A percentile compares a stretch with the other conserved stretches of the same genome.
Conservation (phyloP, 2,329 filamentous ascomycete genomes). For the Trichoderma hamatum region DNA sequence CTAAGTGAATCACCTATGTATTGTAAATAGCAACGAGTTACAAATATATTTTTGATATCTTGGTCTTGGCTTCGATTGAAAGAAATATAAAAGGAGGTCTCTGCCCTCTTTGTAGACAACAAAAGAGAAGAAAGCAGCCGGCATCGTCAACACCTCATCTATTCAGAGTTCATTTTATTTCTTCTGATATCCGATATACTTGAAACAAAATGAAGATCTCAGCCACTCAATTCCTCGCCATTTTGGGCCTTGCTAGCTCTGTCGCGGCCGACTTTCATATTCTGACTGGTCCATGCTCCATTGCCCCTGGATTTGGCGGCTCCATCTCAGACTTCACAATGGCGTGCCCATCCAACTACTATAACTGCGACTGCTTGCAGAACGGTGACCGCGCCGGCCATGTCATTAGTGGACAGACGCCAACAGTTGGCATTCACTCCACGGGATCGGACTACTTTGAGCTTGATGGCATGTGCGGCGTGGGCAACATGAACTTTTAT, state of each 20-base stretch:
- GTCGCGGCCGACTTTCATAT: conserved; percentile 10
- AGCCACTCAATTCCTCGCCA: not conserved
- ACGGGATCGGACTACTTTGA: conserved; percentile 15
- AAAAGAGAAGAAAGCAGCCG: not conserved
- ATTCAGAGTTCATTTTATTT: not conserved
- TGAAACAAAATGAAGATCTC: not conserved
- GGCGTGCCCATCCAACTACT: conserved; percentile 14
- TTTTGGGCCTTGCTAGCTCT: not conserved
- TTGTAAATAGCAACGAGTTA: not conserved
- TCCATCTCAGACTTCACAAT: not conserved
- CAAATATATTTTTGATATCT: not conserved
- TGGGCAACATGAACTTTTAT: conserved; percentile 13
- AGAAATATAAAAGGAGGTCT: not conserved
- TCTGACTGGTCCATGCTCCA: conserved; percentile 7
- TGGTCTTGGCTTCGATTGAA: not conserved
- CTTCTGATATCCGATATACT: not conserved
- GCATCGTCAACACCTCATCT: too few species aligned
- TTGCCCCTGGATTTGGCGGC: conserved; percentile 5
- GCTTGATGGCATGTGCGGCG: conserved; percentile 12
- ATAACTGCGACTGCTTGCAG: not conserved
- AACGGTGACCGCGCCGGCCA: not conserved
- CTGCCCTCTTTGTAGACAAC: not conserved
- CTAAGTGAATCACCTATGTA: not conserved
- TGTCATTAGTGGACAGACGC: not conserved
- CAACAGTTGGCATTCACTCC: not conserved